phyloP scores from a whole-genome alignment of 805 yeast genomes.

The Pichia cabralensis region DNA sequence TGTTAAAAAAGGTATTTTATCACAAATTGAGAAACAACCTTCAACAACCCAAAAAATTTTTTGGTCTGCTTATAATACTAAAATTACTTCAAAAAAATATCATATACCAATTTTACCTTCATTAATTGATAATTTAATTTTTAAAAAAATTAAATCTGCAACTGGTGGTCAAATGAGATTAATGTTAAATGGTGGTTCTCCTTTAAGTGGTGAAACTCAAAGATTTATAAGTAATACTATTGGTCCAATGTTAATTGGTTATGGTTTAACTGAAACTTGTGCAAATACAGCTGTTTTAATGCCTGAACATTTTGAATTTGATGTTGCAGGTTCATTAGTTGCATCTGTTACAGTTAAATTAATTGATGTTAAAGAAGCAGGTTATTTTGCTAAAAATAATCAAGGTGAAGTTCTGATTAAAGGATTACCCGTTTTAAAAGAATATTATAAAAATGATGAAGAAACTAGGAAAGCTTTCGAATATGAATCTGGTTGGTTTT shows the following conservation, averaged over 20 bases:
- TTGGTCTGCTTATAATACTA: constrained; percentile 80
- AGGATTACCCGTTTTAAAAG: constrained; percentile 64
- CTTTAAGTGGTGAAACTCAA: constrained; percentile 75
- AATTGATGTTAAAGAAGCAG: constrained; percentile 85
- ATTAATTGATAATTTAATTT: constrained; percentile 61
- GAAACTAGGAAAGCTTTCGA: constrained; percentile 70
- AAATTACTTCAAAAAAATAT: constrained; percentile 49
- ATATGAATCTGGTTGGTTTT: constrained; percentile 85
- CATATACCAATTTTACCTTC: constrained; percentile 72
- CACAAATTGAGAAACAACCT: constrained; percentile 62
- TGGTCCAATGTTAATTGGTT: constrained; percentile 86
- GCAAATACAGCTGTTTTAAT: constrained; percentile 74
- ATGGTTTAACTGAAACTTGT: constrained; percentile 93
- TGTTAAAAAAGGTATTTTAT: constrained; percentile 82
- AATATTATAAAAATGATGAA: constrained; percentile 73
- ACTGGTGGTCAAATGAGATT: constrained; percentile 83
- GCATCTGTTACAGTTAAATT: constrained; percentile 82
- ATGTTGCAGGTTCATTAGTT: constrained; percentile 72
- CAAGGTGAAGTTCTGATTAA: constrained; percentile 86
- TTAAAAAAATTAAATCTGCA: constrained; percentile 83
- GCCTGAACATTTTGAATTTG: constrained; percentile 56
- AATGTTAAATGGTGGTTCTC: constrained; percentile 87
- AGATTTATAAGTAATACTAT: constrained; percentile 64
- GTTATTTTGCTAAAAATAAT: constrained; percentile 78
- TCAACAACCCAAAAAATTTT: constrained; percentile 64